Conservation (phyloP, 2,329 filamentous ascomycete genomes). For the Xylariaceae sp. region DNA sequence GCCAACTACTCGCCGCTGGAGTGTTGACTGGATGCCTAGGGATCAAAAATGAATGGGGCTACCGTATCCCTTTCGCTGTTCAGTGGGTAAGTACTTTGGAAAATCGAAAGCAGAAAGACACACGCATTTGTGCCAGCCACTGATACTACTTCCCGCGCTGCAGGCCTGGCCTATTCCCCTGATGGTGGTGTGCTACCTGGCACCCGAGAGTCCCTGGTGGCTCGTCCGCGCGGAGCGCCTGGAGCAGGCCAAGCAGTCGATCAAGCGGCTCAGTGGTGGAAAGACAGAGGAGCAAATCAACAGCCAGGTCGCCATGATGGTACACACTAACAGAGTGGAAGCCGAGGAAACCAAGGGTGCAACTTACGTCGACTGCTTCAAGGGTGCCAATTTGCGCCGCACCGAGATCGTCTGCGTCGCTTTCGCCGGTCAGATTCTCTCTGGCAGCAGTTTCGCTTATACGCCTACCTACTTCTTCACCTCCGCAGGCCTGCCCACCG, state of each 20-base stretch:
- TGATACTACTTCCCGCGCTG: neutral
- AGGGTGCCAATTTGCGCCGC: constrained; percentile 38
- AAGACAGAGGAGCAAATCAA: constrained; percentile 32
- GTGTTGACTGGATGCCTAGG: constrained; percentile 35
- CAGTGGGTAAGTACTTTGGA: constrained; percentile 33
- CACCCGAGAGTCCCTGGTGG: constrained; percentile 44
- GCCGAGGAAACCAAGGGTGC: constrained; percentile 35
- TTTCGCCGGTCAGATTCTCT: constrained; percentile 31
- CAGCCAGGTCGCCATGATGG: constrained; percentile 39
- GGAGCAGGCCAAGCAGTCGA: constrained; percentile 31
- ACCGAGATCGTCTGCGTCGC: constrained; percentile 39
- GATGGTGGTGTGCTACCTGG: constrained; percentile 34
- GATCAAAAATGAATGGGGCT: constrained; percentile 35
- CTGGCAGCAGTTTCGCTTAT: constrained; percentile 34
- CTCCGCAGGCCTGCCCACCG: constrained; percentile 30
- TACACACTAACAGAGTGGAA: constrained; percentile 41
- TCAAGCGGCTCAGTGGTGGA: constrained; percentile 31
- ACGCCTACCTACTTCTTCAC: constrained; percentile 36
- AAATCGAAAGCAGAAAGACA: too few relatives aligned
- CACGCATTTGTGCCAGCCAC: too few relatives aligned
- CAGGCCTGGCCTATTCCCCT: constrained; percentile 37
- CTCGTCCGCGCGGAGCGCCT: constrained; percentile 36
- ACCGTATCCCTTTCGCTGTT: constrained; percentile 38
- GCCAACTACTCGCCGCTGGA: constrained; percentile 37
- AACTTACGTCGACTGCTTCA: constrained; percentile 44